Base-by-base conservation (phyloP, 805 yeast species). In the Starmerella apis region DNA sequence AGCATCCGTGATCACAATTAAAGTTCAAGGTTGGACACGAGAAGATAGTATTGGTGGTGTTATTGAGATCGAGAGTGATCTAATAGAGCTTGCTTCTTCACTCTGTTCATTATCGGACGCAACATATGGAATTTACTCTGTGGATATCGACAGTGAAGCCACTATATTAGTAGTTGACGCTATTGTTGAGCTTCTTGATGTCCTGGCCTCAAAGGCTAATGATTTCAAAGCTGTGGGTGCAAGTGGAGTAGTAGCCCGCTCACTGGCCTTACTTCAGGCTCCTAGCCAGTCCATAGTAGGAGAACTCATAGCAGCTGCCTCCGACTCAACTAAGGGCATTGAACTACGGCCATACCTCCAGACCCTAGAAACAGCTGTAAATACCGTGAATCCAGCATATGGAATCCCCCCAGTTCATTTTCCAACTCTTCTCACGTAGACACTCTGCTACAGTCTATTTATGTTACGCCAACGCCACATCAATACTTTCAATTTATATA, bases 351-450 rank as follows among this genome's bases (percentile, higher is more conserved):
- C 44, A n/a, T 41, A 41, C 13, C 44, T 41, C 24, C 27, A 16
- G 10, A n/a, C 33, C 4, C 33, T 41, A 16, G 23, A 41, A 16
- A 4, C 33, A 19, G 44, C 44, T 3, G 44, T 41, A 11, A 41
- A 41, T 16, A 25, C 44, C 9, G 44, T 41, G 10, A 41, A 41
- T 24, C 44, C 44, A 7, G 44, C 44, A 25, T 41, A 41, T 32
- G 44, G 44, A 18, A 41, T 41, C 24, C 33, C 44, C 4, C 33
- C 44, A 13, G 44, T 41, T 3, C 44, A 41, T 20, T 41, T 41
- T 32, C 44, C 44, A 23, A 41, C 44, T 3, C 44, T 41, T n/a
- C 24, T 41, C 24, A 19, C n/a, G n/a, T 41, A 41, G 44, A 14
- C 7, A 6, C 14, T 31, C 6, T 14, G 16, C 16, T 9, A 9